Conservation (phyloP, 2,329 filamentous ascomycete species). For the Rachicladosporium sp. region DNA sequence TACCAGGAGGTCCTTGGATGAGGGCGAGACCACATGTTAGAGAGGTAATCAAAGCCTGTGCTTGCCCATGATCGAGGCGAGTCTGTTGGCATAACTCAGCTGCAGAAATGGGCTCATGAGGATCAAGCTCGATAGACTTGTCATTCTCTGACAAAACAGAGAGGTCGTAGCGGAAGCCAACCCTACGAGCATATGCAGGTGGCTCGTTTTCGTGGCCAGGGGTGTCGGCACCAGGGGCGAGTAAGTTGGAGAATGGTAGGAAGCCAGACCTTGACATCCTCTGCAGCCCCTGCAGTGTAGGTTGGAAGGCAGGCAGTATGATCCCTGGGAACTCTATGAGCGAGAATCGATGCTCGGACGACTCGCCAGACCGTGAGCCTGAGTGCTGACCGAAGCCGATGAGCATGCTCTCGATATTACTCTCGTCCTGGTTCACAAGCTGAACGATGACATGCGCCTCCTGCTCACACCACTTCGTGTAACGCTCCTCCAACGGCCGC, state of each 20-base stretch:
- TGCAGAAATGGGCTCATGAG: conserved; percentile 11
- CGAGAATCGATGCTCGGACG: conserved; percentile 1
- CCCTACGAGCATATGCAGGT: conserved; percentile 39
- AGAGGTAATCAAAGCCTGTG: conserved; percentile 40
- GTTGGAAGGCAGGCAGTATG: conserved; percentile 45
- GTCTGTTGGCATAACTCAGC: conserved; percentile 24
- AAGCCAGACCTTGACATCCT: conserved; percentile 28
- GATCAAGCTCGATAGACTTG: conserved; percentile 13
- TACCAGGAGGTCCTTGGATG: conserved; percentile 60
- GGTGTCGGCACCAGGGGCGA: conserved; percentile 16
- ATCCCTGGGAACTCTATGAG: conserved; percentile 53
- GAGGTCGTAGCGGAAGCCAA: conserved; percentile 41
- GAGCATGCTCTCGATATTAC: conserved; percentile 1
- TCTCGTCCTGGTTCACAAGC: conserved; percentile 1
- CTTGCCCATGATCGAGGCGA: conserved; percentile 40
- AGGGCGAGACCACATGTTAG: conserved; percentile 44
- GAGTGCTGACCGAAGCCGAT: background rate
- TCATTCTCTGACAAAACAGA: conserved; percentile 9
- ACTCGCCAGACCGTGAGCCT: background rate
- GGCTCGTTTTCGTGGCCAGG: conserved; percentile 26
- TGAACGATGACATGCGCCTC: conserved; percentile 1
- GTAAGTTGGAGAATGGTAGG: conserved; percentile 19
- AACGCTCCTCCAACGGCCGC: conserved; percentile 1
- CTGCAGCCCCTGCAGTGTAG: conserved; percentile 46
- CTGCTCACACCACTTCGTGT: background rate